Evolutionary conservation across 176 grass and related monocot species (phyloP).

Genomic region (Phragmites australis): DNA sequence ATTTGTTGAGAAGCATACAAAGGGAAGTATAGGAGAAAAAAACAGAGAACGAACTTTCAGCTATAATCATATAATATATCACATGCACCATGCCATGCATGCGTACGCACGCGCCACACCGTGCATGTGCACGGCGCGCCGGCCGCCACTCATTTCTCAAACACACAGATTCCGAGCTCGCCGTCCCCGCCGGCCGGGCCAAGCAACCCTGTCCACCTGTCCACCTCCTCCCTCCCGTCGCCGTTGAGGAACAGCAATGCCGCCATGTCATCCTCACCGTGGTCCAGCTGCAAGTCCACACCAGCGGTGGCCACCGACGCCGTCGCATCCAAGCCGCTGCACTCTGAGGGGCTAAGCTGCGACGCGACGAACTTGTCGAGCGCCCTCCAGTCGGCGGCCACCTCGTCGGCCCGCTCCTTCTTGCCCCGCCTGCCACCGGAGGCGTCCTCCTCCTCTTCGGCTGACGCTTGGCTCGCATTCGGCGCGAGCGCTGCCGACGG

Average conservation of each 20-base stretch:
- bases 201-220: slow-evolving; percentile 49
- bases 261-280: slow-evolving; percentile 49
- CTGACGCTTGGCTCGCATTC: slow-evolving; percentile 18
- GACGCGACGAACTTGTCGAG: slow-evolving; percentile 82
- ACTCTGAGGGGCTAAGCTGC: slow-evolving; percentile 64
- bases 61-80: slow-evolving; percentile 49
- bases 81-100: slow-evolving; percentile 32
- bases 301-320: background rate
- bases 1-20: slow-evolving; percentile 45
- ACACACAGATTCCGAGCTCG: slow-evolving; percentile 56
- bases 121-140: background rate
- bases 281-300: slow-evolving; percentile 36
- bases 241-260: slow-evolving; percentile 55
- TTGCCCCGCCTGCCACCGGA: slow-evolving; percentile 23
- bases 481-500: slow-evolving; percentile 43
- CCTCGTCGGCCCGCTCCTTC: slow-evolving; percentile 20
- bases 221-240: slow-evolving; percentile 52
- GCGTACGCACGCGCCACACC: background rate
- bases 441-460: slow-evolving; percentile 16
- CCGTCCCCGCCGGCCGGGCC: slow-evolving; percentile 37
- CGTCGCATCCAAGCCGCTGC: slow-evolving; percentile 11
- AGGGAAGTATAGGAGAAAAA: background rate
- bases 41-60: slow-evolving; percentile 33
- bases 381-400: slow-evolving; percentile 68
- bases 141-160: slow-evolving; percentile 41